These are phyloP conservation scores for Mycothermus thermophilus DNA, from an alignment of 495 filamentous ascomycete genomes.

Conservation along the genomic window DNA sequence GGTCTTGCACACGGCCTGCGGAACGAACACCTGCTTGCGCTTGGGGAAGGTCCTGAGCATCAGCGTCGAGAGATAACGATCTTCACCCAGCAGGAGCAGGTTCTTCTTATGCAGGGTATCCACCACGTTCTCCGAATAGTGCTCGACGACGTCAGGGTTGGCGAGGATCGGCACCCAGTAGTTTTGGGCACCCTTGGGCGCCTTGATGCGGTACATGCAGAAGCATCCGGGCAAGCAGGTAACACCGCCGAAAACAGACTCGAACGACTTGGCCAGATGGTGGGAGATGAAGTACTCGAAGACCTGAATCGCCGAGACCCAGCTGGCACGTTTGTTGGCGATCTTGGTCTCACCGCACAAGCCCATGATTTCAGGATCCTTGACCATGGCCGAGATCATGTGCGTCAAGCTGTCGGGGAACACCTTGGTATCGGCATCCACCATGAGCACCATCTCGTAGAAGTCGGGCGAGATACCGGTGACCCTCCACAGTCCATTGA, in stretches of 20 bases:
- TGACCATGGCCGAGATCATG: constrained; percentile 98
- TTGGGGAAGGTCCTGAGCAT: constrained; percentile 99
- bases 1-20: constrained; percentile 97
- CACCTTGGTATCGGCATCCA: constrained; percentile 97
- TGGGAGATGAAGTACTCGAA: constrained; percentile 99
- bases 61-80: constrained; percentile 90
- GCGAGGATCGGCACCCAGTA: constrained; percentile 99
- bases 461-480: constrained; percentile 97
- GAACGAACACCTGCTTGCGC: constrained; percentile 96
- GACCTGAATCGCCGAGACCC: constrained; percentile 99
- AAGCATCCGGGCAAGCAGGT: constrained; percentile 98
- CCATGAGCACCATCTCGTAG: constrained; percentile 95
- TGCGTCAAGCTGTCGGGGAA: constrained; percentile 97
- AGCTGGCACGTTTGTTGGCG: constrained; percentile 87
- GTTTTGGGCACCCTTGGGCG: constrained; percentile 94
- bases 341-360: constrained; percentile 99
- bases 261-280: constrained; percentile 91
- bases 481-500: constrained; percentile 96
- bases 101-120: constrained; percentile 99
- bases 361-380: constrained; percentile 98
- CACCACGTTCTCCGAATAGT: constrained; percentile 99
- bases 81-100: constrained; percentile 83
- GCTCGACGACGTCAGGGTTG: constrained; percentile 96
- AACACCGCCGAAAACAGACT: constrained; percentile 97
- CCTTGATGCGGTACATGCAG: constrained; percentile 99